A percentile compares a stretch with the other conserved stretches of the same genome.
Evolutionary conservation across 2,329 filamentous ascomycete species (phyloP).

Genomic region (Aspergillus carbonarius): DNA sequence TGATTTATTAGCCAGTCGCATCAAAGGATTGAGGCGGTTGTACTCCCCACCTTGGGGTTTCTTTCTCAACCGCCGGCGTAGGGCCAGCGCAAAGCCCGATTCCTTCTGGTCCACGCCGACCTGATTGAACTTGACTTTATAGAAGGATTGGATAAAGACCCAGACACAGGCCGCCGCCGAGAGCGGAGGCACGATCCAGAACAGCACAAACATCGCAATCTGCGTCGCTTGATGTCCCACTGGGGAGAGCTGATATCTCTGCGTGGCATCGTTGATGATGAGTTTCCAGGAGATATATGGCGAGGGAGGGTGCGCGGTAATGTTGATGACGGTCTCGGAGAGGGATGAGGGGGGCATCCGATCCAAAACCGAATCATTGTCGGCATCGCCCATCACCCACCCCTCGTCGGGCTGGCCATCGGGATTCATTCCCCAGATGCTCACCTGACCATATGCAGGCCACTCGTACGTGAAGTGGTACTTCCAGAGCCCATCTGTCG

Average conservation of each 20-base stretch:
- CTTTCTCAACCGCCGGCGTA: not conserved
- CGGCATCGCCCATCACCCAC: conserved; percentile 60
- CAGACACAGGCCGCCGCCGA: conserved; percentile 52
- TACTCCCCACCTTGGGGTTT: not conserved
- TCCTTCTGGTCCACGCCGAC: conserved; percentile 52
- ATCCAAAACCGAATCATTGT: conserved; percentile 60
- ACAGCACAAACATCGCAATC: conserved; percentile 53
- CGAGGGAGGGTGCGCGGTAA: conserved; percentile 53
- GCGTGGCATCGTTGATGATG: conserved; percentile 54
- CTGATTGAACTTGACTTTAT: conserved; percentile 62
- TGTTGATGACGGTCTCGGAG: conserved; percentile 57
- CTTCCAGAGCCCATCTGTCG: conserved; percentile 53
- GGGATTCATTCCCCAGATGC: conserved; percentile 65
- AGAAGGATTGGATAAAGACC: conserved; percentile 60
- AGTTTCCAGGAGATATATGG: conserved; percentile 58
- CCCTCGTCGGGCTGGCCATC: conserved; percentile 61
- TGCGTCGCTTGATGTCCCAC: conserved; percentile 55
- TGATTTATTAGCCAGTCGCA: conserved; percentile 33
- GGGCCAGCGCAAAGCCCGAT: conserved; percentile 1
- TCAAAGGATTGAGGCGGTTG: conserved; percentile 24
- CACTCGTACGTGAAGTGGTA: conserved; percentile 64
- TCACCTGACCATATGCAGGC: conserved; percentile 61
- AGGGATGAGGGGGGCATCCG: conserved; percentile 60
- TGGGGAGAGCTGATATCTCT: conserved; percentile 53
- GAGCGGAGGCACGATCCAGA: conserved; percentile 53